Evolutionary conservation across 176 grass and related monocot species (phyloP), one percentile per base, ranked within the genome.

Genomic region (Lolium rigidum): DNA sequence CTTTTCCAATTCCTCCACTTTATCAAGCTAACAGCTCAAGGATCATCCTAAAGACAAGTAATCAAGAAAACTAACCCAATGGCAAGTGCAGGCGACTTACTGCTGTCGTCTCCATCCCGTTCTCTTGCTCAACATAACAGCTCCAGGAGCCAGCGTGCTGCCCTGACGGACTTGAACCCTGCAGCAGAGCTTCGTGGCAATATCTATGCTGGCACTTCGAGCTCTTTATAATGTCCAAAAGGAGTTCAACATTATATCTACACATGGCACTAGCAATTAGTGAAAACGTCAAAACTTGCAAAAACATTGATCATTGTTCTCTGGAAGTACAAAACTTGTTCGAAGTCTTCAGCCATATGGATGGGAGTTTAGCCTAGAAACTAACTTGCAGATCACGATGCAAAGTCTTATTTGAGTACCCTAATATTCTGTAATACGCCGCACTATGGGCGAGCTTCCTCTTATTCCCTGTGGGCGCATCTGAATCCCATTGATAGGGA

Each of bases 11-110:
- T 43, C 10, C 50, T 71, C 13, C 24, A 43, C 31, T 57, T 71
- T 41, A 70, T 54, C 50, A 64, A 46, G 21, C 39, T n/a, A 82
- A 10, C 28, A 55, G 7, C 12, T 43, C 41, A 43, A 43, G 41
- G 41, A 43, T 43, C 37, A 4, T 44, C 26, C 11, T 18, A 47
- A 63, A 57, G 4, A 11, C 13, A 21, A 60, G 6, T 6, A 43
- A 15, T 43, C 47, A 81, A 81, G 10, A 51, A 54, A 68, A 15
- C 79, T 10, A 81, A 68, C 46, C 24, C 25, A 65, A 49, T 28
- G 15, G 1, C 49, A 56, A 56, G 17, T 55, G 50, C 51, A 55
- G 3, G 49, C 51, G 15, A 14, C n/a, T 25, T 79, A 38, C 58
- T 2, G 52, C 52, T 10, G 37, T 39, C 26, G 11, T 52, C 51